phyloP scores from a whole-genome alignment of 1,284 basidiomycete species.

The Boletus holoroseus region DNA sequence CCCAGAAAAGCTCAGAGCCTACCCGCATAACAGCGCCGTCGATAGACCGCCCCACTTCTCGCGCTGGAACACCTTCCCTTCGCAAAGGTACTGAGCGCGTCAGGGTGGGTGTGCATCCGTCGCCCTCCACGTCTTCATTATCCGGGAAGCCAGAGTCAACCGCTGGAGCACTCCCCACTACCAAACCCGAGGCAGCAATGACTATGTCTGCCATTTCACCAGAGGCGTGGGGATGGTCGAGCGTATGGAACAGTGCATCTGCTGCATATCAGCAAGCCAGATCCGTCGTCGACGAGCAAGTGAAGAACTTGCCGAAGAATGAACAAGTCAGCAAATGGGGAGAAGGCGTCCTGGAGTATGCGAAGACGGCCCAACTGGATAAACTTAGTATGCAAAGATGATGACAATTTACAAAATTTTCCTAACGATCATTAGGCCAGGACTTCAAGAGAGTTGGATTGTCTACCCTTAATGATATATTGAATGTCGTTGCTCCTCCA shows the following conservation, averaged over 20 bases:
- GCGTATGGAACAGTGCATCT: conserved; percentile 82
- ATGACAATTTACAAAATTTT: neutral
- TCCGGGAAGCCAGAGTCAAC: conserved; percentile 33
- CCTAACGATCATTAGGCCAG: conserved; percentile 50
- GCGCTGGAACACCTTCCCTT: conserved; percentile 65
- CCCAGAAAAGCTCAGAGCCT: conserved; percentile 79
- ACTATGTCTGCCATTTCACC: conserved; percentile 27
- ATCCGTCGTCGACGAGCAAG: conserved; percentile 86
- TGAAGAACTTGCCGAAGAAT: conserved; percentile 74
- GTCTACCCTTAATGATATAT: conserved; percentile 82
- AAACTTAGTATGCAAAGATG: conserved; percentile 56
- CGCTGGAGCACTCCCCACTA: conserved; percentile 21
- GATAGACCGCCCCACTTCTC: conserved; percentile 56
- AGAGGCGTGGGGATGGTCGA: conserved; percentile 72
- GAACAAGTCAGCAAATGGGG: conserved; percentile 80
- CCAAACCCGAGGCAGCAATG: conserved; percentile 23
- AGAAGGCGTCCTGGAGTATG: conserved; percentile 58
- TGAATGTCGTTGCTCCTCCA: conserved; percentile 96
- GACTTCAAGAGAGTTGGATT: conserved; percentile 83
- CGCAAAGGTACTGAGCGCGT: conserved; percentile 76
- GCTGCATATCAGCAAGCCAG: conserved; percentile 84
- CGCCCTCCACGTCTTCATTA: conserved; percentile 39
- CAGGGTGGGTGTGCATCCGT: conserved; percentile 48
- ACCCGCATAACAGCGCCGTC: conserved; percentile 52
- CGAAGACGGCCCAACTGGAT: conserved; percentile 77